Evolutionary conservation across 257 asterid genomes (phyloP), one percentile per base, ranked within the genome.

Genomic region (Linaria vulgaris): DNA sequence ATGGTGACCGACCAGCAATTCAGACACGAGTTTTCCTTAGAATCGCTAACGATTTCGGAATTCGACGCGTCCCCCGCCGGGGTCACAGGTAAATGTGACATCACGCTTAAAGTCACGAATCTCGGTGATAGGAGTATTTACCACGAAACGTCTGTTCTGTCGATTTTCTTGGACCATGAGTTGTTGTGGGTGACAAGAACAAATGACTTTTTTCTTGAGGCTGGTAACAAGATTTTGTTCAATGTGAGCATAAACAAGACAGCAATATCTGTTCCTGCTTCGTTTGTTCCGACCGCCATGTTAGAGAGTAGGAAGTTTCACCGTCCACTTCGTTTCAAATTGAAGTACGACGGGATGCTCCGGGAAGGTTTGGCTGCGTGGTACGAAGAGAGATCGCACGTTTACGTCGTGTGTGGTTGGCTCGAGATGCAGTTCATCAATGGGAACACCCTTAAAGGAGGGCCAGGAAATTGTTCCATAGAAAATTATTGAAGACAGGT

Each of bases 281-380:
- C 82, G 3, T 80, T 80, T 27, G 82, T 76, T 13, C 82, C 85
- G 0, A 76, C 75, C 0, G 79, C 81, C 20, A 17, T 79, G 37
- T 17, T 70, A 30, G 82, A 79, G 74, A 76, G 80, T 64, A 78
- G 61, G 27, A 51, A 66, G 9, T 15, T 70, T 59, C 79, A 61
- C 19, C 76, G 73, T 74, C 82, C 85, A 0, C 78, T 76, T 0
- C 75, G 52, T 5, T 79, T 79, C 73, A 79, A 76, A 43, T 22
- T 79, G 61, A 79, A 76, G 82, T 79, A 76, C 45, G 85, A 79
- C 23, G 79, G 85, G 56, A 79, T 79, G 79, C 69, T 76, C 12
- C 64, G 85, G 4, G 80, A 79, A 70, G 85, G 85, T 6, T 58
- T 76, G 64, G 80, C 85, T 0, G 76, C 85, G 0, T 79, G 85